Evolutionary conservation across 2,329 filamentous ascomycete species (phyloP), one percentile per base, ranked within the genome.

Genomic region (Chrysoporthe cubensis): DNA sequence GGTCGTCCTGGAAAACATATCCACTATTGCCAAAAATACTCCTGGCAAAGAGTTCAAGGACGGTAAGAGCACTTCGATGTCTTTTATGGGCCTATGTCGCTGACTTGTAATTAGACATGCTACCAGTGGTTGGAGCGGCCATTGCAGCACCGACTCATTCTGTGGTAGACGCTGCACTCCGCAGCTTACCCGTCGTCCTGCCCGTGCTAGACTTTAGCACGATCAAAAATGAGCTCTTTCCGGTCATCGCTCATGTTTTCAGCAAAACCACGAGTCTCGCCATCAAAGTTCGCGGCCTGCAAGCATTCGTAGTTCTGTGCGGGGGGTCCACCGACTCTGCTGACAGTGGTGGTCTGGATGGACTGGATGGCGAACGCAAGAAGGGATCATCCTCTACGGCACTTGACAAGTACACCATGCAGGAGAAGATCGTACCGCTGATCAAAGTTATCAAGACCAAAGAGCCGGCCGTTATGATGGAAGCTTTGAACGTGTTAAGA

Each of bases 391-490:
- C 87, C 0, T 91, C 91, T 0, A 93, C 89, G 1, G 94, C 95
- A 3, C 83, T 99, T 40, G 96, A 99, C 81, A 98, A 98, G 78
- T 98, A 96, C 76, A 98, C 96, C 0, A 95, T 99, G 81, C 96
- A 99, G 77, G 96, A 99, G 77, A 98, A 97, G 81, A 92, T 99
- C 44, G 87, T 98, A 0, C 96, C 96, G 0, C 81, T 98, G 4
- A 85, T 99, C 69, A 94, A 92, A 75, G 94, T 85, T 1, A 98
- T 99, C 81, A 98, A 97, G 80, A 99, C 96, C 0, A 98, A 97
- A 76, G 96, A 99, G 77, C 96, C 96, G 0, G 94, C 94, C 8
- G 96, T 99, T 11, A 98, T 98, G 92, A 91, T 98, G 84, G 94
- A 95, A 6, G 91, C 94, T 0, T 83, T 98, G 44, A 90, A 90